Base-by-base conservation (phyloP, 345 rosid species). In the Arabidopsis suecica region DNA sequence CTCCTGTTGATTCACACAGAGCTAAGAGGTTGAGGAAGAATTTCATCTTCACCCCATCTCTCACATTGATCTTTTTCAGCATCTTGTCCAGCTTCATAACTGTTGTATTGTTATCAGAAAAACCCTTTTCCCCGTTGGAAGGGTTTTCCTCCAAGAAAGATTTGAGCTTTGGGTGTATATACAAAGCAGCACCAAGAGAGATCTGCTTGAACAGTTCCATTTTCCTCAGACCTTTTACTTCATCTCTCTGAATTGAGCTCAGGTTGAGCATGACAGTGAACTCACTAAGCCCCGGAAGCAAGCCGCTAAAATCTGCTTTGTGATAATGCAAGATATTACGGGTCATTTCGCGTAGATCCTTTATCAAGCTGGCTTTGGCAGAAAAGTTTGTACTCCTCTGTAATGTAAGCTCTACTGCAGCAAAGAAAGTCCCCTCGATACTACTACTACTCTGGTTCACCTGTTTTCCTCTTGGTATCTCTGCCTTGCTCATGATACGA, bases 331-430 rank as follows among this genome's bases (percentile, higher is more conserved):
- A 89, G 54, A 94, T 84, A 23, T 79, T 77, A 56, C 83, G 71
- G 5, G 97, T 94, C 98, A 91, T 91, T 77, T 91, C 87, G 1
- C 96, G 90, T 18, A 94, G 86, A 82, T 94, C 96, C 56, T 75
- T 90, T 40, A 89, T 89, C 73, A 93, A 85, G 34, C 83, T 72
- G 34, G 79, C 89, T 80, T 85, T 89, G 45, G 88, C 85, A 34
- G 77, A 83, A 64, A 80, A 76, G 73, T 87, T 86, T 2, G 50
- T 67, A 40, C 83, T 86, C 69, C 83, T 83, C 74, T 83, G 90
- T 37, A 93, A 69, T 0, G 93, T 85, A 56, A 84, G 81, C 87
- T 94, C 97, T 53, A 94, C 93, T 59, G 86, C 63, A 9, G 91
- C 91, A 44, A 70, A 85, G 68, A 94, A 94, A 8, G 78, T 82